Evolutionary conservation across 2,329 filamentous ascomycete genomes (phyloP).

Genomic region (Setomelanomma holmii): DNA sequence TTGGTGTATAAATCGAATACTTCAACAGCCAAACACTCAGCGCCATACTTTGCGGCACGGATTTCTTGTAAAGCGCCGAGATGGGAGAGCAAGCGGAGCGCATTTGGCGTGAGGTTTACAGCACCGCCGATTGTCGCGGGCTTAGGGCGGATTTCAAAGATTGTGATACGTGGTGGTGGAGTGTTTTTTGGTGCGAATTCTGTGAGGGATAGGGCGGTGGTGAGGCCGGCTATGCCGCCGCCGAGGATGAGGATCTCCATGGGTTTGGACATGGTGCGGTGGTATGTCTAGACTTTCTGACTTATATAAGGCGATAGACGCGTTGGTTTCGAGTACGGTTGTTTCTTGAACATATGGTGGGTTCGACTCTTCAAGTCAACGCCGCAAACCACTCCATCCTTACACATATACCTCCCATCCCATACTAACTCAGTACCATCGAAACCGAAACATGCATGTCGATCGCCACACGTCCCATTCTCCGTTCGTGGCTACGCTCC

Average conservation of each 20-base stretch:
- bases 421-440: too few species aligned
- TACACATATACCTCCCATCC: too few species aligned
- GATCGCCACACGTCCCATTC: too few species aligned
- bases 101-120: slow-evolving; percentile 68
- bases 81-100: slow-evolving; percentile 62
- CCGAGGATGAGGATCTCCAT: slow-evolving; percentile 40
- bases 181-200: slow-evolving; percentile 49
- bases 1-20: slow-evolving; percentile 54
- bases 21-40: slow-evolving; percentile 53
- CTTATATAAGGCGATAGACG: too few species aligned
- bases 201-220: slow-evolving; percentile 53
- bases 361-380: too few species aligned
- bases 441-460: too few species aligned
- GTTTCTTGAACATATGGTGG: too few species aligned
- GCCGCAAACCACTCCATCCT: too few species aligned
- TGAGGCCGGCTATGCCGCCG: slow-evolving; percentile 44
- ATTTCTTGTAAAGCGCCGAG: slow-evolving; percentile 57
- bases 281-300: too few species aligned
- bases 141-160: slow-evolving; percentile 58
- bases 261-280: too few species aligned
- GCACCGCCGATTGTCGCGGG: slow-evolving; percentile 63
- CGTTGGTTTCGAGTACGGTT: too few species aligned
- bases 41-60: slow-evolving; percentile 49
- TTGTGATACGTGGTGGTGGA: slow-evolving; percentile 49
- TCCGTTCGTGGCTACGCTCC: too few species aligned